Evolutionary conservation across 2,329 filamentous ascomycete genomes (phyloP).

Genomic region (Pseudocercospora fuligena): DNA sequence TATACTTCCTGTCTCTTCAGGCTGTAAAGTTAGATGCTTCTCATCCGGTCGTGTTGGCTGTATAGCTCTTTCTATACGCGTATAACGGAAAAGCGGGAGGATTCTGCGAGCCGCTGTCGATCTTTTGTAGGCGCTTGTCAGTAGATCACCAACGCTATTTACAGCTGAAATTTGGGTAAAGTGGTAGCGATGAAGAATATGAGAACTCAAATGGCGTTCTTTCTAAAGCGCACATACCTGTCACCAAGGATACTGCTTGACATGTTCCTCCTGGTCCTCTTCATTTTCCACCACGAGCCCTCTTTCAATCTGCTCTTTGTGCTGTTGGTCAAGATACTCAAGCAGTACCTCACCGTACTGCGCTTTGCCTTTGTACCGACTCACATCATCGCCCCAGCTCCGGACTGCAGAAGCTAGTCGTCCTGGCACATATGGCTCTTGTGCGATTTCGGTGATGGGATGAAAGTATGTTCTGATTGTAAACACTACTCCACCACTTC

Average conservation of each 20-base stretch:
- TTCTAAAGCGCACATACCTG: not conserved
- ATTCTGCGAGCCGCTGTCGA: no score
- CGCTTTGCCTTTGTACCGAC: conserved; percentile 76
- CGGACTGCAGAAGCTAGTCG: conserved; percentile 76
- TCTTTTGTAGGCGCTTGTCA: no score
- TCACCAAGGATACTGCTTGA: conserved; percentile 66
- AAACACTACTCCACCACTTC: conserved; percentile 62
- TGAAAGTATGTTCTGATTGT: conserved; percentile 82
- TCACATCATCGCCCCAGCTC: conserved; percentile 78
- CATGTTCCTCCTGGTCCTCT: conserved; percentile 64
- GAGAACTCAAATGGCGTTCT: no score
- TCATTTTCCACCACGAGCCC: conserved; percentile 54
- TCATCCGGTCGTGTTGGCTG: no score
- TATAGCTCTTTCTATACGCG: no score
- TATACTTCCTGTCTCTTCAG: no score
- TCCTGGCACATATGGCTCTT: conserved; percentile 78
- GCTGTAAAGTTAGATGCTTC: no score
- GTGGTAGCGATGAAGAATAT: no score
- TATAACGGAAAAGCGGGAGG: no score
- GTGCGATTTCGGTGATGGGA: conserved; percentile 68
- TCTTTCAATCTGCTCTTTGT: conserved; percentile 71
- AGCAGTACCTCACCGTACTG: conserved; percentile 74
- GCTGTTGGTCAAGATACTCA: conserved; percentile 75
- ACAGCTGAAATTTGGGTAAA: no score
- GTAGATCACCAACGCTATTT: no score